Percentiles rank a stretch among this genome's conserved stretches.
phyloP scores from a whole-genome alignment of 257 asterid genomes.

The Solanum megistacrolobum region DNA sequence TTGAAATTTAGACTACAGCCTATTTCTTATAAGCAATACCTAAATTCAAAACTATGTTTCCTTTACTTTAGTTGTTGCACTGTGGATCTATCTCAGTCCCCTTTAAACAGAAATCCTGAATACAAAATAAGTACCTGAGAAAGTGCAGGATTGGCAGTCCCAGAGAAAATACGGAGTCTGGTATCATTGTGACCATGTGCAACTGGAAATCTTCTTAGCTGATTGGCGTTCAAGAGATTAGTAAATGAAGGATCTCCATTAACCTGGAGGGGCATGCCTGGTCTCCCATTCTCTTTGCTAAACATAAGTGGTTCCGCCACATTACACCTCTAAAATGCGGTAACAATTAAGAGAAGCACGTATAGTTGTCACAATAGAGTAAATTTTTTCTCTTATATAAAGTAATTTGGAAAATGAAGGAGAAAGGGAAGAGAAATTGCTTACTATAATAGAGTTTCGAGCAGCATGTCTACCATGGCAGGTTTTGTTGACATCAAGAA shows the following conservation, averaged over 20 bases:
- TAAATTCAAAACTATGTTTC: not conserved
- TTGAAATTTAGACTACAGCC: not conserved
- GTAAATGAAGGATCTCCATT: conserved; percentile 34
- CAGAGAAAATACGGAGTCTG: conserved; percentile 78
- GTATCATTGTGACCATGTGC: conserved; percentile 32
- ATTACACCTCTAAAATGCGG: conserved; percentile 40
- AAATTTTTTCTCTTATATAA: not conserved
- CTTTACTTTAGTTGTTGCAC: not conserved
- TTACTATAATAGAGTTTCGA: not conserved
- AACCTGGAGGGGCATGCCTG: conserved; percentile 12
- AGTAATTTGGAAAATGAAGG: not conserved
- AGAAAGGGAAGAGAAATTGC: not conserved
- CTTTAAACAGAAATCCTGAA: not conserved
- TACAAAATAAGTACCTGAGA: conserved; percentile 42
- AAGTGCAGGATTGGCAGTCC: conserved; percentile 78
- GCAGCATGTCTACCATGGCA: not conserved
- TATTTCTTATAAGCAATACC: not conserved
- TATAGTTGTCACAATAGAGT: not conserved
- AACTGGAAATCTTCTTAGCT: conserved; percentile 16
- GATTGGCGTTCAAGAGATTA: conserved; percentile 38
- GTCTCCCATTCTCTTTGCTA: conserved; percentile 43
- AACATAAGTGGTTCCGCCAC: conserved; percentile 56
- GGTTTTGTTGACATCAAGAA: not conserved
- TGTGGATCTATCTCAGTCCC: not conserved
- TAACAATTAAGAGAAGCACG: not conserved